Evolutionary conservation across 2,329 filamentous ascomycete genomes (phyloP).

Genomic region (Zymoseptoria crescenta): DNA sequence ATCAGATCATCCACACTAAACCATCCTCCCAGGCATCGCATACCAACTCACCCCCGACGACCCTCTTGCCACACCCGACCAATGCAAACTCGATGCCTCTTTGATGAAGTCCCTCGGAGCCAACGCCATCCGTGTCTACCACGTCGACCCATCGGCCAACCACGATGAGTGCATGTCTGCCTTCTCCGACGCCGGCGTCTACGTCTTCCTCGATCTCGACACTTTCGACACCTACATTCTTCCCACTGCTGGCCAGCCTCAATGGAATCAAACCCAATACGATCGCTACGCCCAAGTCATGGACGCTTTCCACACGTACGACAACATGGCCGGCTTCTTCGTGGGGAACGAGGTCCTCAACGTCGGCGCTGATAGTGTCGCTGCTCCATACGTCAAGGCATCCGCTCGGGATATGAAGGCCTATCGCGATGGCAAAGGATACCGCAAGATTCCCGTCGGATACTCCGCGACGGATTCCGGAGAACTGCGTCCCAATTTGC

Average conservation of each 20-base stretch:
- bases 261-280: constrained; percentile 67
- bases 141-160: constrained; percentile 64
- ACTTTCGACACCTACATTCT: constrained; percentile 61
- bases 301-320: constrained; percentile 67
- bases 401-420: constrained; percentile 75
- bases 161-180: constrained; percentile 75
- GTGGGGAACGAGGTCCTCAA: constrained; percentile 82
- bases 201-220: constrained; percentile 76
- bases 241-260: constrained; percentile 39
- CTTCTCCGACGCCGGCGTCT: constrained; percentile 73
- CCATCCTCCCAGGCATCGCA: constrained; percentile 37
- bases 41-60: constrained; percentile 54
- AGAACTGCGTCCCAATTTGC: constrained; percentile 55
- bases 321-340: constrained; percentile 78
- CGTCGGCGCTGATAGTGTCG: constrained; percentile 46
- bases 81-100: constrained; percentile 66
- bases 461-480: constrained; percentile 84
- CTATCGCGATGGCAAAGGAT: constrained; percentile 66
- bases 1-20: constrained; percentile 31
- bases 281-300: constrained; percentile 62
- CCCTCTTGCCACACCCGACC: constrained; percentile 65
- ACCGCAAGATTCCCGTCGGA: constrained; percentile 74
- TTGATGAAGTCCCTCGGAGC: constrained; percentile 75
- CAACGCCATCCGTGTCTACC: constrained; percentile 82
- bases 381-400: constrained; percentile 77